Conservation (phyloP, 192 early-diverging fungal species). For the Spinellus fusiger region DNA sequence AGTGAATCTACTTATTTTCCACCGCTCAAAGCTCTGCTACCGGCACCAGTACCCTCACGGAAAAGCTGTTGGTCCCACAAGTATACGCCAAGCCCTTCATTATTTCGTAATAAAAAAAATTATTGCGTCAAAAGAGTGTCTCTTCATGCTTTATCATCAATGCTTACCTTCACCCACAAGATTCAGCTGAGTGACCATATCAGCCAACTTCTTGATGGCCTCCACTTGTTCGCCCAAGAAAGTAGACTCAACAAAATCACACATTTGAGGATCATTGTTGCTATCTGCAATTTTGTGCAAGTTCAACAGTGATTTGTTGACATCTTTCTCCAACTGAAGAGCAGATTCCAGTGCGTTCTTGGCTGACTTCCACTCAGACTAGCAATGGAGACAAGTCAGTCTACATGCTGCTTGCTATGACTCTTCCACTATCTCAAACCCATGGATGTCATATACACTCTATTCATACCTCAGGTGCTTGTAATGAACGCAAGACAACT, state of each 20-base stretch:
- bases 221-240: constrained; percentile 50
- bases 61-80: constrained; percentile 47
- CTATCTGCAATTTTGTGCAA: constrained; percentile 46
- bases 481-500: constrained; percentile 42
- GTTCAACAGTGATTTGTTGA: constrained; percentile 52
- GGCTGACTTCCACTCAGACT: constrained; percentile 54
- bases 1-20: background rate
- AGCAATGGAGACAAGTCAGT: too few relatives aligned
- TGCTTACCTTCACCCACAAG: constrained; percentile 42
- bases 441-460: background rate
- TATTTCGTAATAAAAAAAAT: background rate
- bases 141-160: background rate
- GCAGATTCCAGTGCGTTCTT: constrained; percentile 53
- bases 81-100: background rate
- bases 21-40: constrained; percentile 15
- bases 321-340: constrained; percentile 54
- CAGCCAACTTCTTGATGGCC: constrained; percentile 48
- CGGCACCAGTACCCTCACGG: constrained; percentile 26
- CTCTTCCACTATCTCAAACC: background rate
- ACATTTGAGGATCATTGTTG: constrained; percentile 48
- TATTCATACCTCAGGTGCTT: constrained; percentile 41
- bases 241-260: constrained; percentile 45
- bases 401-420: background rate
- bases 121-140: background rate
- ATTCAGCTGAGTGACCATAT: constrained; percentile 49